Percentiles rank a stretch among this genome's conserved stretches.
Evolutionary conservation across 2,329 filamentous ascomycete genomes (phyloP).

Genomic region (Cercospora berteroae): DNA sequence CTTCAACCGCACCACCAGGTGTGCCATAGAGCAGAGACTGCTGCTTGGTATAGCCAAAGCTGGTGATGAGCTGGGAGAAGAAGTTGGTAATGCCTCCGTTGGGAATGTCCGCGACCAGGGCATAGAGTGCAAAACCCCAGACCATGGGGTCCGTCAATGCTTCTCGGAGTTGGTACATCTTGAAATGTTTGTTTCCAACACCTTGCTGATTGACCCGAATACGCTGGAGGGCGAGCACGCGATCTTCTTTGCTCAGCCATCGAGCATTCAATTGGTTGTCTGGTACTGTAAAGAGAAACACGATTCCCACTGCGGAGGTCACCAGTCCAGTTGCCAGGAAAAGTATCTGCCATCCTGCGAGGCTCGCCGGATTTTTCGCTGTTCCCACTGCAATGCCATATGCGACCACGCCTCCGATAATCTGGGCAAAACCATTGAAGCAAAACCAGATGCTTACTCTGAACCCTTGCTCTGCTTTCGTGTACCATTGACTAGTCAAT

Average conservation of each 20-base stretch:
- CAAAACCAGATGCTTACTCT: conserved; percentile 67
- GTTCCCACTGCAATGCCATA: conserved; percentile 62
- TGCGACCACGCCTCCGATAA: conserved; percentile 61
- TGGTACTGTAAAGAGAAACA: conserved; percentile 51
- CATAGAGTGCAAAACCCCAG: conserved; percentile 61
- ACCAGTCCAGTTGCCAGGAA: conserved; percentile 49
- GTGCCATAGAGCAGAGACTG: conserved; percentile 64
- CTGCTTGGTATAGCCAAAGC: conserved; percentile 63
- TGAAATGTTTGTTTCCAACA: conserved; percentile 56
- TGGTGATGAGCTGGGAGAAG: conserved; percentile 59
- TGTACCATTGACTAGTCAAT: conserved; percentile 71
- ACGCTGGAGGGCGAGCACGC: conserved; percentile 66
- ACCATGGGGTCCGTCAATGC: conserved; percentile 58
- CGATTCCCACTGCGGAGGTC: conserved; percentile 42
- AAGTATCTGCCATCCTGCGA: conserved; percentile 65
- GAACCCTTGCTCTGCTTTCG: conserved; percentile 64
- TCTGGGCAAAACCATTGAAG: conserved; percentile 64
- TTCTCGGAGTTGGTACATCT: conserved; percentile 59
- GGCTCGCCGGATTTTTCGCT: conserved; percentile 53
- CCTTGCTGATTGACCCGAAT: conserved; percentile 74
- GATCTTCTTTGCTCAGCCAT: conserved; percentile 65
- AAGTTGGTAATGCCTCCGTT: conserved; percentile 62
- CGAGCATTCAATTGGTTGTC: conserved; percentile 61
- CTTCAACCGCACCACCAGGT: conserved; percentile 64
- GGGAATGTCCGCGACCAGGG: conserved; percentile 56